These are phyloP conservation scores for Paraphaeosphaeria minitans DNA, from an alignment of 2,329 filamentous ascomycete genomes.

Conservation along the genomic window DNA sequence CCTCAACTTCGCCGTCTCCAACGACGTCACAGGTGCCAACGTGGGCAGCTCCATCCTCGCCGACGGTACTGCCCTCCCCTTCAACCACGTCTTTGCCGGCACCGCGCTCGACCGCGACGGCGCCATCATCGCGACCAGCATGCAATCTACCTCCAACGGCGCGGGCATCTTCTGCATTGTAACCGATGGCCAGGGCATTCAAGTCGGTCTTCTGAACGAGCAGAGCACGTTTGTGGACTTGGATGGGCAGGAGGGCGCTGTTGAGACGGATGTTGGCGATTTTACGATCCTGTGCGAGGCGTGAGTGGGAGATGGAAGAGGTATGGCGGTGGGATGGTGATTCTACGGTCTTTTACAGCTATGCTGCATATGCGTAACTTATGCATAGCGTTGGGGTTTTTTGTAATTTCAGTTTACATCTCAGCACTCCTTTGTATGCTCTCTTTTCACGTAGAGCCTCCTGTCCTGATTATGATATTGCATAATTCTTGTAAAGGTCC, in stretches of 20 bases:
- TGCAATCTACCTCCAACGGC: slow-evolving; percentile 18
- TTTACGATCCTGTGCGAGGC: slow-evolving; percentile 21
- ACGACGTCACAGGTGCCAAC: slow-evolving; percentile 24
- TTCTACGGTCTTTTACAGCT: slow-evolving; percentile 8
- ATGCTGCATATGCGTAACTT: too few relatives aligned
- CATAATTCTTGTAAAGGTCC: neutral
- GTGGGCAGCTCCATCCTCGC: slow-evolving; percentile 14
- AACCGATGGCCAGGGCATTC: slow-evolving; percentile 11
- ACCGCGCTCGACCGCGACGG: slow-evolving; percentile 18
- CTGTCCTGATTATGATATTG: neutral
- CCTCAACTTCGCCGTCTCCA: slow-evolving; percentile 22
- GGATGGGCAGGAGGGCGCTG: slow-evolving; percentile 16
- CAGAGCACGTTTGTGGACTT: slow-evolving; percentile 22
- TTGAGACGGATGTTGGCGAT: slow-evolving; percentile 23
- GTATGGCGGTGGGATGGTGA: neutral
- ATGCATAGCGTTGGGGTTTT: slow-evolving; percentile 4
- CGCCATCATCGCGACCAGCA: slow-evolving; percentile 21
- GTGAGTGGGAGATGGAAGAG: slow-evolving; percentile 2
- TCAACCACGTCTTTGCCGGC: slow-evolving; percentile 19
- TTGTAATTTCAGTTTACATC: neutral
- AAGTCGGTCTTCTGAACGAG: slow-evolving; percentile 17
- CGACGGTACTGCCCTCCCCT: slow-evolving; percentile 13
- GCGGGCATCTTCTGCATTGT: slow-evolving; percentile 18
- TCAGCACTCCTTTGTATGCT: neutral
- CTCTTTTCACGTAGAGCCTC: neutral